A percentile compares a stretch with the other conserved stretches of the same genome.
phyloP scores from a whole-genome alignment of 805 yeast genomes.

The Cyberlindnera galapagoensis region DNA sequence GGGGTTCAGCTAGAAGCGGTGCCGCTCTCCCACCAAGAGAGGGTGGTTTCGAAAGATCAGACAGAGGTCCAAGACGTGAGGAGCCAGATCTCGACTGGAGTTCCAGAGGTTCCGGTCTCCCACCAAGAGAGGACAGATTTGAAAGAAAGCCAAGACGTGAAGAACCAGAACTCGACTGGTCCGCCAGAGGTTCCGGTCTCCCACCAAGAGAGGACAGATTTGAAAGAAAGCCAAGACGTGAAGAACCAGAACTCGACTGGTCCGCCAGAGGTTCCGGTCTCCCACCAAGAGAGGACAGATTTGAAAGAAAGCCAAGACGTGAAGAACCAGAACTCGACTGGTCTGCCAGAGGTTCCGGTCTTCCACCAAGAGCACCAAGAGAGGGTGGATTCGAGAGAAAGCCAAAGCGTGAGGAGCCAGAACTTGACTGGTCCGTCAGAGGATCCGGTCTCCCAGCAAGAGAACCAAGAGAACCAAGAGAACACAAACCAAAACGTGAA shows the following conservation, averaged over 20 bases:
- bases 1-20: slow-evolving; percentile 39
- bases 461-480: slow-evolving; percentile 23
- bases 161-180: slow-evolving; percentile 39
- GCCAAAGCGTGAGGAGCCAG: slow-evolving; percentile 44
- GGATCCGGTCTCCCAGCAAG: slow-evolving; percentile 18
- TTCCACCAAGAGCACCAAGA: slow-evolving; percentile 25
- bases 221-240: slow-evolving; percentile 23
- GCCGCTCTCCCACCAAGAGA: slow-evolving; percentile 22
- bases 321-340: slow-evolving; percentile 9
- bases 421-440: slow-evolving; percentile 53
- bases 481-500: slow-evolving; percentile 29
- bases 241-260: slow-evolving; percentile 41
- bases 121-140: slow-evolving; percentile 28
- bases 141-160: slow-evolving; percentile 28
- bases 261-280: slow-evolving; percentile 34
- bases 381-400: slow-evolving; percentile 22
- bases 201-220: slow-evolving; percentile 28
- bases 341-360: slow-evolving; percentile 24
- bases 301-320: slow-evolving; percentile 23
- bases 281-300: slow-evolving; percentile 26
- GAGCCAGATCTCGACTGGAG: slow-evolving; percentile 26
- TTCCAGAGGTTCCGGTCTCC: slow-evolving; percentile 24
- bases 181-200: slow-evolving; percentile 30
- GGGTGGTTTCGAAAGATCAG: slow-evolving; percentile 28
- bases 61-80: slow-evolving; percentile 34